Evolutionary conservation across 345 rosid species (phyloP), one percentile per base, ranked within the genome.

Genomic region (Moringa oleifera): DNA sequence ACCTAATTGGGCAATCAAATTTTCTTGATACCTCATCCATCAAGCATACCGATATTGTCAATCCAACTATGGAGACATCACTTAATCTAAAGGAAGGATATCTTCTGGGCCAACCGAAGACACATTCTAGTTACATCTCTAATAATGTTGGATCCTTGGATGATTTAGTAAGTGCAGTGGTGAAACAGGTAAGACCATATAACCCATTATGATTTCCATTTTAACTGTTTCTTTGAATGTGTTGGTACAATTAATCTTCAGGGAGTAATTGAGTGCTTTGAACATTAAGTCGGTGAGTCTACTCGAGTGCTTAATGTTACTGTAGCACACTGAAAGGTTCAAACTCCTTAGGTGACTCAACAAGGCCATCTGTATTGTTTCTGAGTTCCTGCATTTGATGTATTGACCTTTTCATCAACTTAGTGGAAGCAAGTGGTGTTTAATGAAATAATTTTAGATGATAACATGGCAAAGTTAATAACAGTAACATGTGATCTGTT

Each of bases 61-160:
- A 73, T 57, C 70, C 79, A 62, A 59, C 76, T 18, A 51, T 75
- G 68, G 83, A 73, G 61, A 71, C 73, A 51, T 45, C 71, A 51
- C 13, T 75, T 73, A 71, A 65, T 65, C 54, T 69, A 0, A 79
- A 74, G 55, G 85, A 79, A 63, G 81, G 82, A 58, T 76, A 79
- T 73, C n/a, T 61, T 0, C 46, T 68, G 25, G 75, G 76, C 23
- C 90, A 82, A 56, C 85, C 77, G 51, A 80, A 80, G 70, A 64
- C 55, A 17, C 91, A 75, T 55, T 74, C 79, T 20, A 67, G 83
- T 58, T 85, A 67, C 68, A 25, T 75, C 66, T 70, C 59, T 58
- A 71, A 59, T 55, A 79, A 75, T 61, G 78, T 77, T 66, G 93
- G 88, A 53, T 83, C 83, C 51, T 80, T 86, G 82, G 89, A 85